Percentiles rank a stretch among this genome's conserved stretches.
phyloP scores from a whole-genome alignment of 192 early-diverging fungal genomes.

The Funneliformis geosporum region DNA sequence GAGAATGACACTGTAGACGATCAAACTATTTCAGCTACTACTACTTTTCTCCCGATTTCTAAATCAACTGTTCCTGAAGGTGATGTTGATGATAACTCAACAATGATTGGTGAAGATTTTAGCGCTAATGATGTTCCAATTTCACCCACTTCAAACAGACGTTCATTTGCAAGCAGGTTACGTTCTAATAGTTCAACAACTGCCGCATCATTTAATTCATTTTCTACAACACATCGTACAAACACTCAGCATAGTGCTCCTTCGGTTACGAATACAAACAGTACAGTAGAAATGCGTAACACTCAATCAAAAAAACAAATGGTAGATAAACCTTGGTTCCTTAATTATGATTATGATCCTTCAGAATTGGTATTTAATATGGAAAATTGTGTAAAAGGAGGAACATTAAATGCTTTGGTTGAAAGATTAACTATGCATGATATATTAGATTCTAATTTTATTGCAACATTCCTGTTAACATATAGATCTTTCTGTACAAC shows the following conservation, averaged over 20 bases:
- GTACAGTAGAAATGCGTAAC: neutral
- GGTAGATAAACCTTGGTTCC: conserved; percentile 71
- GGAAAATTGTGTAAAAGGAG: conserved; percentile 88
- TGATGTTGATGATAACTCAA: neutral
- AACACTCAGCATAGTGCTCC: too few species aligned
- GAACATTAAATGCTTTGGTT: conserved; percentile 80
- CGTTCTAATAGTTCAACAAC: conserved; percentile 33
- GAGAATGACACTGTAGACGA: neutral
- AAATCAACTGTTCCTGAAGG: conserved; percentile 12
- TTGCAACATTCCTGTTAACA: conserved; percentile 87
- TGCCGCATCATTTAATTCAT: conserved; percentile 39
- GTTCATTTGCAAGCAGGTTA: neutral
- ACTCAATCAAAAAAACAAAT: conserved; percentile 32
- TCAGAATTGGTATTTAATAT: conserved; percentile 80
- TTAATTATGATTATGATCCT: conserved; percentile 73
- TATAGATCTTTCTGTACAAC: conserved; percentile 91
- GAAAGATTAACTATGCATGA: conserved; percentile 92
- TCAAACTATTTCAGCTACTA: too few species aligned
- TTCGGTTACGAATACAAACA: too few species aligned
- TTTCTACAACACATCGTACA: neutral
- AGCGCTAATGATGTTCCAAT: neutral
- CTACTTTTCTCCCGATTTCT: neutral
- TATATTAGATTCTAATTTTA: conserved; percentile 79
- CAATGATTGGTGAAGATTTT: neutral
- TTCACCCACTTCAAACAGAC: neutral